Evolutionary conservation across 371 early-diverging fungal genomes (phyloP).

Genomic region (Thermomucor indicae-seudaticae): DNA sequence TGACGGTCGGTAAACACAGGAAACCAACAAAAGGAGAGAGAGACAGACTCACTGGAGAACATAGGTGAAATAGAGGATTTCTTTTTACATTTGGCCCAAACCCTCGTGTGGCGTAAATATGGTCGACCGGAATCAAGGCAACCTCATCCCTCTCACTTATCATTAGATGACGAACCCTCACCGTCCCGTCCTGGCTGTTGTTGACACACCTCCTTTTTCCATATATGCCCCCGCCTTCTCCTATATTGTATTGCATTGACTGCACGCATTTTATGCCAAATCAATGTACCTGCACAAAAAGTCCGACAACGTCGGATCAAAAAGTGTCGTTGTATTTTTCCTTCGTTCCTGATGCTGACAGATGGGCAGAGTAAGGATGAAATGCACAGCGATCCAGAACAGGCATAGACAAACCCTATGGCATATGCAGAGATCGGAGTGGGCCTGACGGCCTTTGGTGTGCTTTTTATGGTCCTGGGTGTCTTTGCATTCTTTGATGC

Average conservation of each 20-base stretch:
- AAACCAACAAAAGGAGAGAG: background rate
- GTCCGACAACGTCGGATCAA: too few relatives aligned
- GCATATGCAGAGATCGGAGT: constrained; percentile 77
- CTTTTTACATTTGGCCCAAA: constrained; percentile 40
- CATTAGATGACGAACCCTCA: background rate
- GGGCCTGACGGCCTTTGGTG: constrained; percentile 86
- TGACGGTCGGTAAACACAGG: constrained; percentile 29
- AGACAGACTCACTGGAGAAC: background rate
- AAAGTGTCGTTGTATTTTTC: too few relatives aligned
- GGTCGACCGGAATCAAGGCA: background rate
- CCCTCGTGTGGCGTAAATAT: constrained; percentile 33
- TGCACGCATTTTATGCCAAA: too few relatives aligned
- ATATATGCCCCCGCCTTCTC: too few relatives aligned
- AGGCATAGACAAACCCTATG: too few relatives aligned
- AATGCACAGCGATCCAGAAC: too few relatives aligned
- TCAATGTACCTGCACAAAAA: too few relatives aligned
- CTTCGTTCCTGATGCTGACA: constrained; percentile 7
- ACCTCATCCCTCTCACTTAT: background rate
- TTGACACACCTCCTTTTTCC: too few relatives aligned
- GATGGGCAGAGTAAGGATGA: constrained; percentile 7
- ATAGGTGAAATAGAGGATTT: constrained; percentile 31
- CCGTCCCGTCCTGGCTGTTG: background rate
- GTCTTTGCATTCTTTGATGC: constrained; percentile 86
- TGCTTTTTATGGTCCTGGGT: constrained; percentile 83
- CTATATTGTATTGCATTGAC: too few relatives aligned